Evolutionary conservation across 148 eudicot genomes (phyloP).

Genomic region (Cornus suecica): DNA sequence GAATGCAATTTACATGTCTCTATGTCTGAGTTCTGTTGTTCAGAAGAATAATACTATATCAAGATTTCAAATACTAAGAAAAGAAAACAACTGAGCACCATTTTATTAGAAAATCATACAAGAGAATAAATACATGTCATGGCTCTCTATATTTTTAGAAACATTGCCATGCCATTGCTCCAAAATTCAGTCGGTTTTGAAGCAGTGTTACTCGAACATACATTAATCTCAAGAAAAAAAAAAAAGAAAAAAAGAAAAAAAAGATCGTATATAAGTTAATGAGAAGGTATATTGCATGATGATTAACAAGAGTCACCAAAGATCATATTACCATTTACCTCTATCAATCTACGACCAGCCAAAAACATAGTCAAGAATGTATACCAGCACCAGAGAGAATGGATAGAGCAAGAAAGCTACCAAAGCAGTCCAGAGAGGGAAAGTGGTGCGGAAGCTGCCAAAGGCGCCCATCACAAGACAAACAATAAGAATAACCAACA

Average conservation of each 20-base stretch:
- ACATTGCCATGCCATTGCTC: not conserved
- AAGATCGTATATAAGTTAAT: not conserved
- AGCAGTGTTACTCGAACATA: not conserved
- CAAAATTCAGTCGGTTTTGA: not conserved
- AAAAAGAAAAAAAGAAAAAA: not conserved
- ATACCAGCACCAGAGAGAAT: constrained; percentile 63
- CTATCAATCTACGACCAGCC: constrained; percentile 71
- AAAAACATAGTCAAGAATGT: constrained; percentile 71
- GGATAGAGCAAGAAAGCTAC: constrained; percentile 83
- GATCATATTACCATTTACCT: not conserved
- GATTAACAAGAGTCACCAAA: not conserved
- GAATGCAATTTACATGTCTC: no score
- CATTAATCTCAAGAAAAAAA: not conserved
- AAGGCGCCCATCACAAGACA: constrained; percentile 71
- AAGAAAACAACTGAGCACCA: not conserved
- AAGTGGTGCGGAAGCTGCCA: constrained; percentile 74
- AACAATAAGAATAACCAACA: constrained; percentile 73
- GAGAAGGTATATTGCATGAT: not conserved
- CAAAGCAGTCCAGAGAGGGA: constrained; percentile 75
- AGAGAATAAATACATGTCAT: not conserved
- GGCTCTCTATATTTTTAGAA: not conserved
- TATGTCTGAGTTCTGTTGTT: no score
- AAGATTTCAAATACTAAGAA: not conserved
- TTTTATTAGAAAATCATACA: not conserved
- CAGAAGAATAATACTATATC: not conserved